A percentile compares a stretch with the other conserved stretches of the same genome.
phyloP scores from a whole-genome alignment of 2,329 filamentous ascomycete species.

The Pseudogymnoascus destructans region DNA sequence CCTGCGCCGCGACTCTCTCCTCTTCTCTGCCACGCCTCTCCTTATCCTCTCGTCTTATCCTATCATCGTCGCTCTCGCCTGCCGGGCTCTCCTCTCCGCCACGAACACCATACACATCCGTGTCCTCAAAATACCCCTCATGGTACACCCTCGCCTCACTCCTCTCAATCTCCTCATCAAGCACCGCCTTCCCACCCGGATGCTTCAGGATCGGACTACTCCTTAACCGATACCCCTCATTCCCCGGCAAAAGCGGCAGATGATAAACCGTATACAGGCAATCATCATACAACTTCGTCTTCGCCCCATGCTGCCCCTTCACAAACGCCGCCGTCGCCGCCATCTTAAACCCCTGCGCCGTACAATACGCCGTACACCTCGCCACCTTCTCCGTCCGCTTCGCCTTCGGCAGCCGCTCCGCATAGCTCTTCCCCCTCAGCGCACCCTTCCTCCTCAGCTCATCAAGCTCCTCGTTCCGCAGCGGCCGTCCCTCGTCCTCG shows the following conservation, averaged over 20 bases:
- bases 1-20: slow-evolving; percentile 25
- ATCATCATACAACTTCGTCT: slow-evolving; percentile 95
- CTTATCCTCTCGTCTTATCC: slow-evolving; percentile 22
- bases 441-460: slow-evolving; percentile 48
- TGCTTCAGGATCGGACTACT: slow-evolving; percentile 88
- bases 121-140: slow-evolving; percentile 78
- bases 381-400: slow-evolving; percentile 78
- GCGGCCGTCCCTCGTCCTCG: slow-evolving; percentile 51
- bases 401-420: slow-evolving; percentile 80
- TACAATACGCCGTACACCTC: slow-evolving; percentile 90
- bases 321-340: slow-evolving; percentile 80
- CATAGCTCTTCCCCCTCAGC: slow-evolving; percentile 72
- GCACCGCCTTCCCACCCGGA: slow-evolving; percentile 78
- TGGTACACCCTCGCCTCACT: slow-evolving; percentile 83
- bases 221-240: slow-evolving; percentile 73
- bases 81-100: slow-evolving; percentile 33
- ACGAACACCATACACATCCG: slow-evolving; percentile 39
- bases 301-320: slow-evolving; percentile 72
- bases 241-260: slow-evolving; percentile 71
- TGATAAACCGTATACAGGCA: slow-evolving; percentile 95
- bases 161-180: slow-evolving; percentile 92
- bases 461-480: slow-evolving; percentile 55
- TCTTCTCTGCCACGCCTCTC: slow-evolving; percentile 27
- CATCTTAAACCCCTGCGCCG: slow-evolving; percentile 84
- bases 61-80: slow-evolving; percentile 28